A percentile compares a stretch with the other conserved stretches of the same genome.
phyloP scores from a whole-genome alignment of 2,329 filamentous ascomycete species.

The Aspergillus carbonarius region DNA sequence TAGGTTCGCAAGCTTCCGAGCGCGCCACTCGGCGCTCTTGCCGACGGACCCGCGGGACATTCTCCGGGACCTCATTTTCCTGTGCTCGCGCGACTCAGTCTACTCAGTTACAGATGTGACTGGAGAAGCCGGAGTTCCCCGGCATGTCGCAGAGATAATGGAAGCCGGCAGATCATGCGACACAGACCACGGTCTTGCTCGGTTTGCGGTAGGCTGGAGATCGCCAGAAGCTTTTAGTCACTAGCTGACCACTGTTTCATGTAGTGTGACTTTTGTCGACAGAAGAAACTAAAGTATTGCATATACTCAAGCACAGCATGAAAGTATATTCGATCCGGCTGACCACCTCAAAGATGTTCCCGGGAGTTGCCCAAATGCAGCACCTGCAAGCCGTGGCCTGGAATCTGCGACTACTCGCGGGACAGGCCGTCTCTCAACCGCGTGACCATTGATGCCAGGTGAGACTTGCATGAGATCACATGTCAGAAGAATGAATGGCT shows the following conservation, averaged over 20 bases:
- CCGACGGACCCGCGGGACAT: no score
- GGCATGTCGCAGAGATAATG: neutral
- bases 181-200: neutral
- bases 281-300: constrained; percentile 13
- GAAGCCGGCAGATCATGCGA: neutral
- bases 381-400: constrained; percentile 15
- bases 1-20: no score
- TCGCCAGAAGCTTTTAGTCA: no score
- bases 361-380: constrained; percentile 16
- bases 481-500: no score
- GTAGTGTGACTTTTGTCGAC: constrained; percentile 6
- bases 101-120: no score
- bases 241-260: neutral
- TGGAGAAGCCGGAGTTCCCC: no score
- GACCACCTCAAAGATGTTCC: constrained; percentile 7
- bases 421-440: neutral
- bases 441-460: neutral
- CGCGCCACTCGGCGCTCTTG: no score
- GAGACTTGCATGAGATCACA: neutral
- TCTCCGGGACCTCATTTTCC: no score
- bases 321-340: neutral
- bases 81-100: no score
- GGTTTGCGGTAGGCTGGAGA: neutral
- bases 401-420: constrained; percentile 14
- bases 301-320: no score